Base-by-base conservation (phyloP, 768 basidiomycete species). In the Pisolithus tinctorius region DNA sequence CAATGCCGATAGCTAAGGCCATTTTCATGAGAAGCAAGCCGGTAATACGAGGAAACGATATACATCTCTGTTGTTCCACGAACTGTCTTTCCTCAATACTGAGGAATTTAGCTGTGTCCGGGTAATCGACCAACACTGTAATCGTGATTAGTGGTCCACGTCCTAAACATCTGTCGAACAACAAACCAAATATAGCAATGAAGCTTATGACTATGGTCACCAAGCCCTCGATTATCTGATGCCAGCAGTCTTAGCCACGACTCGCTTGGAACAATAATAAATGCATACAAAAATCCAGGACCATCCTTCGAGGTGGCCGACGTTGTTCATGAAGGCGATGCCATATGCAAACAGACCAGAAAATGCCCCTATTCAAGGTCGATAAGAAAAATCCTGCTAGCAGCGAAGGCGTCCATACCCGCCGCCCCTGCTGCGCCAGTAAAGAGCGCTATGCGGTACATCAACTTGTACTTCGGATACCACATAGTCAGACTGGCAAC, bases 91-190 rank as follows among this genome's bases (percentile, higher is more conserved):
- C 81, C 57, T 83, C 79, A 0, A 75, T 77, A 0, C 81, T 83
- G 26, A 87, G 64, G 64, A 85, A 84, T 20, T 57, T 64, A 1
- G 83, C 83, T 0, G 79, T 80, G 4, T 62, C 63, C 0, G 82
- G 82, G 54, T 81, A 81, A 57, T 83, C 81, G n/a, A 81, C 78
- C 58, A 84, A 52, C n/a, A 82, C 77, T 82, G 41, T 36, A 14
- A 14, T 31, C 20, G 4, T 29, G 11, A 31, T 30, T 23, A 25
- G 14, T 16, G 49, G 48, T 34, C 36, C 34, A 20, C 48, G 8
- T 16, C 38, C 34, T 50, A 29, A 16, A 16, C 26, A 53, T 17
- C 0, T 2, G 14, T 4, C 30, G 20, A 46, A n/a, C 16, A 46
- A 54, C 71, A 34, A 47, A 78, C 79, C 68, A 40, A 79, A 66